phyloP scores from a whole-genome alignment of 2,329 filamentous ascomycete genomes.

The Cercospora brassicicola region DNA sequence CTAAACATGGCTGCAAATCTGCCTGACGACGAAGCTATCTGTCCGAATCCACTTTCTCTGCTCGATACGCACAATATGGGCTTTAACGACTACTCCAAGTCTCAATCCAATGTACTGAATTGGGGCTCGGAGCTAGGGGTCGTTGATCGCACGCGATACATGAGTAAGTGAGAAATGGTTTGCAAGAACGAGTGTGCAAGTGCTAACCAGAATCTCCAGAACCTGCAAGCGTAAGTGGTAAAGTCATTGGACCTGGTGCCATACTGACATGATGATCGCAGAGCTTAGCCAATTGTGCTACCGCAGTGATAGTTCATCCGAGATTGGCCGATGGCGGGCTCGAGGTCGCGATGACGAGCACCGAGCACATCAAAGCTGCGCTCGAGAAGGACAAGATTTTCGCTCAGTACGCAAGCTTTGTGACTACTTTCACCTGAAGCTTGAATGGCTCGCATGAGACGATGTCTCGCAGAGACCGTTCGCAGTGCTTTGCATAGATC shows the following conservation, averaged over 20 bases:
- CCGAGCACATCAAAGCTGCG: conserved; percentile 7
- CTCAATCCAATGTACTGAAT: conserved; percentile 16
- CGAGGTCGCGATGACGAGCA: conserved; percentile 19
- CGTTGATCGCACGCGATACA: conserved; percentile 20
- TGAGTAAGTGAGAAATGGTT: conserved; percentile 2
- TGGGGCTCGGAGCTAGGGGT: conserved; percentile 22
- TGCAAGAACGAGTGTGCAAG: neutral
- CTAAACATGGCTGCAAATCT: conserved; percentile 18
- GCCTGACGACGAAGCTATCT: conserved; percentile 21
- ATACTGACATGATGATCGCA: neutral
- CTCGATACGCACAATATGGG: conserved; percentile 21
- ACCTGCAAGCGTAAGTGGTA: conserved; percentile 1
- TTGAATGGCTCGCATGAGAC: neutral
- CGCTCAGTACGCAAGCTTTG: conserved; percentile 16
- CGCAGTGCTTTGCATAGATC: neutral
- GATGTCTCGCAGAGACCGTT: neutral
- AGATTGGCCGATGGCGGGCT: conserved; percentile 21
- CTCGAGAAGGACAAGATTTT: conserved; percentile 18
- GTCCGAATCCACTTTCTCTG: conserved; percentile 20
- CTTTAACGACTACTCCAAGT: conserved; percentile 26
- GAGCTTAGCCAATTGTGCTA: conserved; percentile 19
- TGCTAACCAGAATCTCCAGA: neutral
- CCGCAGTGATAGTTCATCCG: conserved; percentile 22
- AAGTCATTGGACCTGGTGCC: neutral
- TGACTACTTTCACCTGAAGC: conserved; percentile 13